A percentile compares a stretch with the other conserved stretches of the same genome.
Evolutionary conservation across 2,329 filamentous ascomycete species (phyloP).

Genomic region (Didymella glomerata): DNA sequence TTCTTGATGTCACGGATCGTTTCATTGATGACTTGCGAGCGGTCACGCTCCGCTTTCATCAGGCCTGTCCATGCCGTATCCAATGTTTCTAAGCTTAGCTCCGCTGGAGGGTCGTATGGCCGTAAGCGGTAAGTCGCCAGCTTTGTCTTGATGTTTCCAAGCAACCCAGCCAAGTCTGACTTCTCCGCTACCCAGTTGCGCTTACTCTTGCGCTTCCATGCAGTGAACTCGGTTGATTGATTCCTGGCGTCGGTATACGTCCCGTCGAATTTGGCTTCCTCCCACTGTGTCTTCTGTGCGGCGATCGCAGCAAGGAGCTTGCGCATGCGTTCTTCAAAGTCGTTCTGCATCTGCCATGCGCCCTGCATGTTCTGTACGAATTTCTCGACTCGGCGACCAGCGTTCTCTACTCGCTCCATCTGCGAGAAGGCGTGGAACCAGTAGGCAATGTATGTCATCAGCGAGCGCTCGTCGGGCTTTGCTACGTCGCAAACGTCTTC

Average conservation of each 20-base stretch:
- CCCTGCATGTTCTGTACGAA: slow-evolving; percentile 99
- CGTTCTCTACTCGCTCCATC: slow-evolving; percentile 98
- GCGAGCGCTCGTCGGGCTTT: slow-evolving; percentile 91
- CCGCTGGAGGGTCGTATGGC: slow-evolving; percentile 87
- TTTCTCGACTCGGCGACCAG: slow-evolving; percentile 93
- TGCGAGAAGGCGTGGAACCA: slow-evolving; percentile 99
- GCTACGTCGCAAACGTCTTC: slow-evolving; percentile 98
- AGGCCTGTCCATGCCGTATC: slow-evolving; percentile 83
- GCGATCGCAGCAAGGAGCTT: slow-evolving; percentile 79
- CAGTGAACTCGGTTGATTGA: slow-evolving; percentile 80
- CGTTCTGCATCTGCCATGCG: slow-evolving; percentile 99
- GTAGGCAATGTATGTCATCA: slow-evolving; percentile 99
- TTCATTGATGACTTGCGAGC: slow-evolving; percentile 95
- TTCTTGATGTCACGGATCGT: slow-evolving; percentile 99
- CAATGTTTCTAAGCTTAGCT: slow-evolving; percentile 81
- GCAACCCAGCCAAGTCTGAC: slow-evolving; percentile 87
- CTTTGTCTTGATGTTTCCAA: slow-evolving; percentile 99
- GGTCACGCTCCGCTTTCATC: slow-evolving; percentile 83
- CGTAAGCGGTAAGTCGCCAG: slow-evolving; percentile 91
- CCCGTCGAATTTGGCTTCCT: slow-evolving; percentile 82
- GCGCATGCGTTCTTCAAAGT: slow-evolving; percentile 90
- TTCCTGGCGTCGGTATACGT: slow-evolving; percentile 92
- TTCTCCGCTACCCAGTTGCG: slow-evolving; percentile 97
- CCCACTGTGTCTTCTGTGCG: slow-evolving; percentile 78
- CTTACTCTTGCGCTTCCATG: slow-evolving; percentile 92